Conservation (phyloP, 2,329 filamentous ascomycete species). For the Penicillium italicum region DNA sequence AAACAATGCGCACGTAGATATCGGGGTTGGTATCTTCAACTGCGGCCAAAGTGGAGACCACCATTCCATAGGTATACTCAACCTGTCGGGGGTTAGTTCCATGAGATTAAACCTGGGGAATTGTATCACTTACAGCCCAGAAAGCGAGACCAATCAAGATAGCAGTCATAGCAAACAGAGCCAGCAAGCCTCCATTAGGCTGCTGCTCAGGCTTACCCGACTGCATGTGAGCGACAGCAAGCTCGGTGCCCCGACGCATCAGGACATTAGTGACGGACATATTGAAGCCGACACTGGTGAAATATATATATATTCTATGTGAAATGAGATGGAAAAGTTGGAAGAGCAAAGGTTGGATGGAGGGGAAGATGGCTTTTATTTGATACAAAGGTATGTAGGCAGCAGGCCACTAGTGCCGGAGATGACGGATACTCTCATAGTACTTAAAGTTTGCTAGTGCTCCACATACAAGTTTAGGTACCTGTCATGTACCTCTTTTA, state of each 20-base stretch:
- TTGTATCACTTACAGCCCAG: conserved; percentile 26
- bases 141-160: conserved; percentile 23
- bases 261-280: conserved; percentile 32
- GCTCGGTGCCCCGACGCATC: conserved; percentile 38
- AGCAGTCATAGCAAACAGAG: conserved; percentile 29
- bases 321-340: background rate
- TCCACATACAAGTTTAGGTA: background rate
- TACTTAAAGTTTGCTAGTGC: background rate
- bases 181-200: conserved; percentile 23
- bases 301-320: background rate
- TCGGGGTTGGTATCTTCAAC: conserved; percentile 59
- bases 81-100: conserved; percentile 31
- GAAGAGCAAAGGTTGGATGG: background rate
- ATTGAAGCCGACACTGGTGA: conserved; percentile 1
- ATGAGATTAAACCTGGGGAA: background rate
- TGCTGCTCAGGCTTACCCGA: conserved; percentile 22
- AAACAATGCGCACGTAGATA: conserved; percentile 51
- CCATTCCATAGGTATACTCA: conserved; percentile 57
- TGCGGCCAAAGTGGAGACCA: conserved; percentile 61
- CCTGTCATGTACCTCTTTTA: background rate
- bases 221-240: conserved; percentile 25
- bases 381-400: conserved; percentile 8
- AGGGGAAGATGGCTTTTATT: conserved; percentile 4
- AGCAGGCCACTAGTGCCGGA: conserved; percentile 10
- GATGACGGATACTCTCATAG: background rate